phyloP scores from a whole-genome alignment of 306 rosid genomes.

The Pterocarpus santalinus region DNA sequence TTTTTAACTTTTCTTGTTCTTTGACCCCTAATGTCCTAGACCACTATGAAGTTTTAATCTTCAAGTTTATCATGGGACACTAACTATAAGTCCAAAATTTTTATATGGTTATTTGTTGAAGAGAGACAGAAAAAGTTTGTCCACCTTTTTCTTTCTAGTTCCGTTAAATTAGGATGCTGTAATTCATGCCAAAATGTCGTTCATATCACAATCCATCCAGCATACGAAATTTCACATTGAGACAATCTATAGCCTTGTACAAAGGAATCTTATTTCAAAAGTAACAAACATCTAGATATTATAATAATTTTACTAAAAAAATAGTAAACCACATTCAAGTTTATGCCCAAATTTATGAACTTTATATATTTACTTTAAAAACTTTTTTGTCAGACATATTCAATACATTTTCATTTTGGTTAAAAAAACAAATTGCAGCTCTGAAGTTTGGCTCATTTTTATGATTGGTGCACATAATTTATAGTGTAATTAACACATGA shows the following conservation, averaged over 20 bases:
- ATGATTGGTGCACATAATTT: neutral
- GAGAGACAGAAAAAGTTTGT: constrained; percentile 23
- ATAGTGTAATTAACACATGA: no score
- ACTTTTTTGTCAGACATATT: no score
- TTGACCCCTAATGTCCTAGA: constrained; percentile 50
- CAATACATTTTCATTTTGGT: neutral
- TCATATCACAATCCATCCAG: constrained; percentile 45
- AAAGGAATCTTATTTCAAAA: neutral
- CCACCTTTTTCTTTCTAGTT: constrained; percentile 8
- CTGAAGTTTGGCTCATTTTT: neutral
- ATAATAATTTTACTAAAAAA: no score
- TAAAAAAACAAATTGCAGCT: no score
- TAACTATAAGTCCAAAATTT: constrained; percentile 21
- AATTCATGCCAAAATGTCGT: constrained; percentile 33
- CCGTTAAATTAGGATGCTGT: constrained; percentile 36
- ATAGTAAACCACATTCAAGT: neutral
- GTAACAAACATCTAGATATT: neutral
- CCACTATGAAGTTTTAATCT: constrained; percentile 38
- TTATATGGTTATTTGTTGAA: constrained; percentile 29
- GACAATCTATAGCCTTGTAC: constrained; percentile 27
- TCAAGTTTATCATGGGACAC: constrained; percentile 48
- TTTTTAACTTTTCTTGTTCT: constrained; percentile 21
- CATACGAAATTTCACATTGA: constrained; percentile 20
- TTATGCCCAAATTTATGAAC: neutral
- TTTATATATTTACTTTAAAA: neutral